Evolutionary conservation across 495 filamentous ascomycete species (phyloP).

Genomic region (Podospora sp.): DNA sequence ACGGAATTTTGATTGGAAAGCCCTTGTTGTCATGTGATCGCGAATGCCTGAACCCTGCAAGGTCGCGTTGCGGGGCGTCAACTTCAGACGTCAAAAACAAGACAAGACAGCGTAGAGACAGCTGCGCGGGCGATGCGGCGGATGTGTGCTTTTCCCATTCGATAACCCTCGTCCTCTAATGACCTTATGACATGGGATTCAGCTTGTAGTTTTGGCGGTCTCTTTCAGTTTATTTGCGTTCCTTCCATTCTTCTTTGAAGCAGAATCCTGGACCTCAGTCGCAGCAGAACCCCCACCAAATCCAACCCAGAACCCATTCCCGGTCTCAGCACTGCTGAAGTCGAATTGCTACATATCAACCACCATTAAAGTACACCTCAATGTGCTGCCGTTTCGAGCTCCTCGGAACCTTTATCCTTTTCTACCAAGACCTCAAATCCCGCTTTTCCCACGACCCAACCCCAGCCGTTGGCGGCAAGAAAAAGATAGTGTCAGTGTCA

Average conservation of each 20-base stretch:
- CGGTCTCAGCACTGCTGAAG: too few species aligned
- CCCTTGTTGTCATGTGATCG: constrained; percentile 18
- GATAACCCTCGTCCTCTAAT: background rate
- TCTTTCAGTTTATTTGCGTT: background rate
- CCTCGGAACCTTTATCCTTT: constrained; percentile 50
- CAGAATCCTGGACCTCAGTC: background rate
- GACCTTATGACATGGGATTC: background rate
- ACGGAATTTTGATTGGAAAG: constrained; percentile 4
- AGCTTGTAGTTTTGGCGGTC: background rate
- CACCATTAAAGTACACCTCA: background rate
- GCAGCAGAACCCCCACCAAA: constrained; percentile 7
- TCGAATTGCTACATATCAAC: background rate
- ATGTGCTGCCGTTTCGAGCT: constrained; percentile 54
- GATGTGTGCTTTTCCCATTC: background rate
- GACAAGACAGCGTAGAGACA: constrained; percentile 4
- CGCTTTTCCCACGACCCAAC: constrained; percentile 13
- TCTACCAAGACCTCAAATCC: constrained; percentile 46
- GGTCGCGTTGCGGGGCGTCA: background rate
- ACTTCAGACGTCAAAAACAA: background rate
- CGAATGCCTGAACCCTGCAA: background rate
- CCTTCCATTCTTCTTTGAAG: background rate
- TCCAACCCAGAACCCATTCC: background rate
- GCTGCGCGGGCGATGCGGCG: background rate
- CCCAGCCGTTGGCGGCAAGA: background rate
- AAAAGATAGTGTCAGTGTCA: background rate